Evolutionary conservation across 495 filamentous ascomycete genomes (phyloP).

Genomic region (Viridothelium virens): DNA sequence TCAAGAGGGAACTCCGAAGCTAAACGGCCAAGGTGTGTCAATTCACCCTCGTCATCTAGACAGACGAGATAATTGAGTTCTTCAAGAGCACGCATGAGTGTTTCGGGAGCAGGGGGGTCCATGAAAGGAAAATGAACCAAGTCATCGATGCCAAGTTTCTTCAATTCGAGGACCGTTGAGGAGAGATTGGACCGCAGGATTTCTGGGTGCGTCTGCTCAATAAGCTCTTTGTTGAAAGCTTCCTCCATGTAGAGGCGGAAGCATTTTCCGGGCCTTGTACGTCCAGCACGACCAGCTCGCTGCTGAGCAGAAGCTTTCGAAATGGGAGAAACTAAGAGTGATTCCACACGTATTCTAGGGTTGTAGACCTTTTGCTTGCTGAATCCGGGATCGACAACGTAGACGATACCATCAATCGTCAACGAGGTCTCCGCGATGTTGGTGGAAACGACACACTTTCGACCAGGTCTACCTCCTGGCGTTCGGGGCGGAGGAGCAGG

Average conservation of each 20-base stretch:
- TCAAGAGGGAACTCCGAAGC: constrained; percentile 96
- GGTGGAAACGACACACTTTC: constrained; percentile 93
- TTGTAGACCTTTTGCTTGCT: constrained; percentile 99
- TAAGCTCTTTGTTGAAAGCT: constrained; percentile 97
- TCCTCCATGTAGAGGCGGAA: constrained; percentile 94
- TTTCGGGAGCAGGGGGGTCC: constrained; percentile 97
- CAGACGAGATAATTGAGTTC: constrained; percentile 97
- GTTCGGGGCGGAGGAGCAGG: constrained; percentile 65
- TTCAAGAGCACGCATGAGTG: constrained; percentile 95
- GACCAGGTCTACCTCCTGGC: constrained; percentile 72
- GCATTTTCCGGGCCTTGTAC: constrained; percentile 95
- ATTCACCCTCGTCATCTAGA: constrained; percentile 88
- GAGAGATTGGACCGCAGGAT: constrained; percentile 90
- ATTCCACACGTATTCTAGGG: constrained; percentile 91
- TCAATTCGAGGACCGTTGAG: constrained; percentile 89
- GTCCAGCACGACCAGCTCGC: constrained; percentile 94
- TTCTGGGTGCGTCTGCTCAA: constrained; percentile 93
- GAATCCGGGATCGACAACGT: constrained; percentile 97
- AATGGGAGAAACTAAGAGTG: constrained; percentile 88
- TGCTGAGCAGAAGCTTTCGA: constrained; percentile 98
- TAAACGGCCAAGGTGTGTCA: constrained; percentile 75
- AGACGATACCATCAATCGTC: constrained; percentile 98
- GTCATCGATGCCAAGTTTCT: constrained; percentile 94
- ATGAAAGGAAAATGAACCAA: constrained; percentile 97
- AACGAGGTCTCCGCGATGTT: constrained; percentile 97